phyloP scores from a whole-genome alignment of 2,329 filamentous ascomycete species.

The Macrophomina tecta region DNA sequence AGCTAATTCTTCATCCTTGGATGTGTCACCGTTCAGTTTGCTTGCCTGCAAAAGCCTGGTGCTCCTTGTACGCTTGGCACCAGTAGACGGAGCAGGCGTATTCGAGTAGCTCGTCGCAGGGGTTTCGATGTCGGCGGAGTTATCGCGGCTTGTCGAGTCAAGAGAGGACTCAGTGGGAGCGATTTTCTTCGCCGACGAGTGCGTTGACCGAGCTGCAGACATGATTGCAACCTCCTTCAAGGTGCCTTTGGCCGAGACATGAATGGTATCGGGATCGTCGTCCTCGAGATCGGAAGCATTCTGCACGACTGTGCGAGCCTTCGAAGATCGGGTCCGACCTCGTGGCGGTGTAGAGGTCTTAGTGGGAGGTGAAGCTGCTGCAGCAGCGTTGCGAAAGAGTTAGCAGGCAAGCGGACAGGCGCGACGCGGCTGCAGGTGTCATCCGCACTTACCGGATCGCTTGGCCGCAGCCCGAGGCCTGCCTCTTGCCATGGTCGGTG shows the following conservation, averaged over 20 bases:
- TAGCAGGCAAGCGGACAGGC: background rate
- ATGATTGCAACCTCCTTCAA: constrained; percentile 44
- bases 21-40: constrained; percentile 38
- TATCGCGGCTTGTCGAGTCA: constrained; percentile 33
- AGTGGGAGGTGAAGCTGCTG: background rate
- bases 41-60: constrained; percentile 35
- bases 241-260: background rate
- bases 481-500: constrained; percentile 11
- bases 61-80: constrained; percentile 34
- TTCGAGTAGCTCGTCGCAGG: constrained; percentile 65
- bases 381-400: background rate
- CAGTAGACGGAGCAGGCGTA: constrained; percentile 57
- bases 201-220: constrained; percentile 24
- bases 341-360: background rate
- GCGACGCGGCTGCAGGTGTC: background rate
- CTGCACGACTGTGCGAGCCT: constrained; percentile 36
- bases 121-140: constrained; percentile 62
- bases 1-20: constrained; percentile 61
- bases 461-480: constrained; percentile 6
- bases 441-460: constrained; percentile 10
- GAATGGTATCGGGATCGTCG: constrained; percentile 4
- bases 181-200: constrained; percentile 30
- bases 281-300: constrained; percentile 42
- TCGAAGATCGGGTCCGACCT: background rate
- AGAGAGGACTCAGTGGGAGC: constrained; percentile 23